phyloP scores from a whole-genome alignment of 768 basidiomycete species.

The Trametes punicea region DNA sequence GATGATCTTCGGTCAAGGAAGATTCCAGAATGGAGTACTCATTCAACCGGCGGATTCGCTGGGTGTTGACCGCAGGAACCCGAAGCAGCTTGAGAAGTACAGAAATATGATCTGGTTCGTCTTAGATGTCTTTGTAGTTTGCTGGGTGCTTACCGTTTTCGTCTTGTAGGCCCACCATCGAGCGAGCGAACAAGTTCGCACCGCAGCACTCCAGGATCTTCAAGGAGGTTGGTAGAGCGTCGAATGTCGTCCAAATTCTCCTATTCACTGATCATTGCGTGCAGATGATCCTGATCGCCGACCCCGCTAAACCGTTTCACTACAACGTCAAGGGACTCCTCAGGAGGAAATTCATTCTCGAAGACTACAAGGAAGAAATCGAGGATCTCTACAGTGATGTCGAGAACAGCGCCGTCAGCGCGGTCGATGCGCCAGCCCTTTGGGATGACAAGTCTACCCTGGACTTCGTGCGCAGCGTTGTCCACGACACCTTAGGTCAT shows the following conservation, averaged over 20 bases:
- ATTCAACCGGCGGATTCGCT: conserved; percentile 3
- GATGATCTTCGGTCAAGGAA: conserved; percentile 10
- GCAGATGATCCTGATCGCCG: conserved; percentile 33
- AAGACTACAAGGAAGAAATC: conserved; percentile 39
- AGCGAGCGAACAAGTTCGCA: conserved; percentile 38
- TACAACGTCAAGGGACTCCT: conserved; percentile 32
- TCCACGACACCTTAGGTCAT: conserved; percentile 31
- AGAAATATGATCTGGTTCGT: conserved; percentile 4
- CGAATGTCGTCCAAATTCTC: no score
- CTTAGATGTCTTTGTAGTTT: neutral
- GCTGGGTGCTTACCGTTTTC: neutral
- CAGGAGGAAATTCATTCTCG: conserved; percentile 24
- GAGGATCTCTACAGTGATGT: conserved; percentile 33
- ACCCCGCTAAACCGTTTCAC: conserved; percentile 30
- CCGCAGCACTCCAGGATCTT: conserved; percentile 44
- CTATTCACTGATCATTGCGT: neutral
- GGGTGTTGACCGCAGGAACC: neutral
- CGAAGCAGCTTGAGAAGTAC: neutral
- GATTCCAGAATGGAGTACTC: conserved; percentile 11
- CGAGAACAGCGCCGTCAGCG: conserved; percentile 31
- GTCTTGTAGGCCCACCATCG: conserved; percentile 27
- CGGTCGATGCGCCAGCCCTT: conserved; percentile 25
- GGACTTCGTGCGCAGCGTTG: conserved; percentile 32
- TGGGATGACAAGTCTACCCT: conserved; percentile 26
- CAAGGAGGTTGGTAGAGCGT: conserved; percentile 36